Conservation (phyloP, 371 early-diverging fungal genomes). For the Mortierella sp. region DNA sequence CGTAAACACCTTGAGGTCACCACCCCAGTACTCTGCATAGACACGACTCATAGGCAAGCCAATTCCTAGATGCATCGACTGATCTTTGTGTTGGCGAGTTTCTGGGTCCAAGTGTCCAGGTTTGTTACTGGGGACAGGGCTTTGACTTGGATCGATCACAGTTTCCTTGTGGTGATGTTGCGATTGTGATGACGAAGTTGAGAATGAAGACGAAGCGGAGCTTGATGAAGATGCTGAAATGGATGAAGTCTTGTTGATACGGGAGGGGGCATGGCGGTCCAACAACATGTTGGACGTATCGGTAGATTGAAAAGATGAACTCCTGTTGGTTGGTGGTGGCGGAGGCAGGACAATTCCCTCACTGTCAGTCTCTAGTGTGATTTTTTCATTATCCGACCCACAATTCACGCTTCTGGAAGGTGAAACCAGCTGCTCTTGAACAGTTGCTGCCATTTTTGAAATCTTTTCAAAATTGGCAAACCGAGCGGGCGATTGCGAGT, state of each 20-base stretch:
- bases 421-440: conserved; percentile 61
- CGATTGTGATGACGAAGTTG: conserved; percentile 12
- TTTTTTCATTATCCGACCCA: not conserved
- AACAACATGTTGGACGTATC: conserved; percentile 23
- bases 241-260: conserved; percentile 10
- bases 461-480: conserved; percentile 74
- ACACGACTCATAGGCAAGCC: conserved; percentile 89
- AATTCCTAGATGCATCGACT: conserved; percentile 77
- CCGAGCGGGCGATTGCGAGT: conserved; percentile 62
- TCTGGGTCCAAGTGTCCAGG: conserved; percentile 27
- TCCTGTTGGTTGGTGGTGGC: conserved; percentile 29
- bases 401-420: conserved; percentile 28
- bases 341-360: conserved; percentile 38
- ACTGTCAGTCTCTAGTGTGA: not conserved
- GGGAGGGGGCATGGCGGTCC: conserved; percentile 37
- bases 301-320: conserved; percentile 12
- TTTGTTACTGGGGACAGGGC: conserved; percentile 1
- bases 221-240: conserved; percentile 2
- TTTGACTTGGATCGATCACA: conserved; percentile 37
- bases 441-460: conserved; percentile 71
- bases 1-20: conserved; percentile 75
- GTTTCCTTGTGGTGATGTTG: not conserved
- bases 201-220: conserved; percentile 7
- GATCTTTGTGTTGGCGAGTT: conserved; percentile 18
- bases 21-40: conserved; percentile 91